Conservation (phyloP, 2,329 filamentous ascomycete species). For the Hypocrella siamensis region DNA sequence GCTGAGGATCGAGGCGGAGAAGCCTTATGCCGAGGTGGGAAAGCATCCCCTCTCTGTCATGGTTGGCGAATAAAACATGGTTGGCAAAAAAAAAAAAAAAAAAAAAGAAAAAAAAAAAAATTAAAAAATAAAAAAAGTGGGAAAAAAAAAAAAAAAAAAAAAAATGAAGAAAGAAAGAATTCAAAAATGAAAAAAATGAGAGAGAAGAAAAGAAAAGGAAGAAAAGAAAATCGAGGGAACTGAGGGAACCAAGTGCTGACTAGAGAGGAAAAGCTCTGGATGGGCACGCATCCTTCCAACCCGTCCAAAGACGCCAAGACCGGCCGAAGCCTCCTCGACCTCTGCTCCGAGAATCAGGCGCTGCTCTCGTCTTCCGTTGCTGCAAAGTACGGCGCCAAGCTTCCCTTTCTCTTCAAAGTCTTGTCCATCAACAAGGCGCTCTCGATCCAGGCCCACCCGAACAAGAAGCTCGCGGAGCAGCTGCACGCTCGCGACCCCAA, state of each 20-base stretch:
- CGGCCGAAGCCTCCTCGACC: conserved; percentile 70
- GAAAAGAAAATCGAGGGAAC: too few relatives aligned
- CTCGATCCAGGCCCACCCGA: conserved; percentile 92
- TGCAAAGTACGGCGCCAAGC: conserved; percentile 61
- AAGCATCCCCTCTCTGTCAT: too few relatives aligned
- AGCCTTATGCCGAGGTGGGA: conserved; percentile 81
- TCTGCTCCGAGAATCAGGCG: conserved; percentile 73
- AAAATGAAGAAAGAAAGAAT: too few relatives aligned
- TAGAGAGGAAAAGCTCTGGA: conserved; percentile 61
- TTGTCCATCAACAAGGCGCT: conserved; percentile 90
- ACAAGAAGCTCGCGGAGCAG: conserved; percentile 79
- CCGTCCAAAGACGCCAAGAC: conserved; percentile 81
- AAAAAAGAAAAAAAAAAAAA: too few relatives aligned
- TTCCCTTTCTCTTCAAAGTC: conserved; percentile 97
- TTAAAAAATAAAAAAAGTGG: too few relatives aligned
- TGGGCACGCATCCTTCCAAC: conserved; percentile 94
- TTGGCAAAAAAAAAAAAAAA: too few relatives aligned
- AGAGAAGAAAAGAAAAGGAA: too few relatives aligned
- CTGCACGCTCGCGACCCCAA: conserved; percentile 74
- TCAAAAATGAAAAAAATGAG: too few relatives aligned
- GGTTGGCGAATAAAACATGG: too few relatives aligned
- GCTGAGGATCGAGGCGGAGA: conserved; percentile 68
- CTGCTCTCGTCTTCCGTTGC: conserved; percentile 62
- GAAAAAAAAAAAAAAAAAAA: too few relatives aligned
- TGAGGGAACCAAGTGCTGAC: not conserved